Conservation (phyloP, 352 stramenopile genomes). For the Pythium brachiatum region DNA sequence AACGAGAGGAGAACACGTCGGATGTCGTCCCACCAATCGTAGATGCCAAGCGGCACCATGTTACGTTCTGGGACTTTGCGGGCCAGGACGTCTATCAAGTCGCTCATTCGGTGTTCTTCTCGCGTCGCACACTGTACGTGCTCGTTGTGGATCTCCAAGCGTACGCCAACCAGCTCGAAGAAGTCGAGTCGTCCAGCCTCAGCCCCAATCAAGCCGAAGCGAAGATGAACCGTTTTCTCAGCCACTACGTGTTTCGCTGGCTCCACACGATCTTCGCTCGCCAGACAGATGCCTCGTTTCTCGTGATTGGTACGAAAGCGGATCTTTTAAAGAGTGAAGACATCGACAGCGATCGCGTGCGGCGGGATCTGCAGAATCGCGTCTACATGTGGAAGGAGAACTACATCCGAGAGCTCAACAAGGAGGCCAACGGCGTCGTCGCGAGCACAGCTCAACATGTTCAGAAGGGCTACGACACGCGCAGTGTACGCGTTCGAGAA, state of each 20-base stretch:
- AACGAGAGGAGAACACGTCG: neutral
- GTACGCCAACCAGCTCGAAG: neutral
- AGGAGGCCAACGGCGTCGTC: neutral
- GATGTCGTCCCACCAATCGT: too few species aligned
- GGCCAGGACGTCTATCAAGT: constrained; percentile 1
- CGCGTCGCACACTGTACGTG: neutral
- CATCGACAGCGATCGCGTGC: too few species aligned
- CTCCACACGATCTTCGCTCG: constrained; percentile 7
- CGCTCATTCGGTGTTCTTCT: neutral
- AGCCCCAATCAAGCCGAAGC: neutral
- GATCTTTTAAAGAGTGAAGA: too few species aligned
- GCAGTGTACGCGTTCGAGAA: too few species aligned
- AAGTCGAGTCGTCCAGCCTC: neutral
- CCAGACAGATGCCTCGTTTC: constrained; percentile 3
- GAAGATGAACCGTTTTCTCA: neutral
- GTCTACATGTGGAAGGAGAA: too few species aligned
- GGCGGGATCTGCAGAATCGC: too few species aligned
- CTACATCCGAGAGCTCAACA: too few species aligned
- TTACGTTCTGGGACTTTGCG: constrained; percentile 5
- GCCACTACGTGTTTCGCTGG: constrained; percentile 1
- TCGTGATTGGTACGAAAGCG: constrained; percentile 4
- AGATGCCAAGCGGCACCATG: neutral
- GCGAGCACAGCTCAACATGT: neutral
- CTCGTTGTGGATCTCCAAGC: neutral
- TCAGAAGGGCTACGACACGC: too few species aligned